Evolutionary conservation across 2,329 filamentous ascomycete species (phyloP), one percentile per base, ranked within the genome.

Genomic region (Arthrobotrys pseudoclavata): DNA sequence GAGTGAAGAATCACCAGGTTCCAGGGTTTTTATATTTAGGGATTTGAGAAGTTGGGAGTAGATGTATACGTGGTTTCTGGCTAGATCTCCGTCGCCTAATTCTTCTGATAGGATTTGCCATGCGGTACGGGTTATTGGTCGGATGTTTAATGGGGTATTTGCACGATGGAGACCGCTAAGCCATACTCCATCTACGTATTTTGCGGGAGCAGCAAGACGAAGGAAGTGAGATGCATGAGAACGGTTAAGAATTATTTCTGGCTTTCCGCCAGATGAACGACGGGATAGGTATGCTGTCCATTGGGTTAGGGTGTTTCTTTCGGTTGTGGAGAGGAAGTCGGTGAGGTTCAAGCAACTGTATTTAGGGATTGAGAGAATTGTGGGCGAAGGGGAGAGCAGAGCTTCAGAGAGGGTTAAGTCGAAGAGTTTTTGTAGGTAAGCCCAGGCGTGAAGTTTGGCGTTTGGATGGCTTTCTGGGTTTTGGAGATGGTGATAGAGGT

Each of bases 31-130:
- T 29, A 29, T 4, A 37, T 37, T 40, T 9, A 82, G 79, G 6
- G 70, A 79, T 53, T 82, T 68, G 13, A 84, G 77, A 2, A 84
- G 79, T 40, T 82, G 37, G 4, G 80, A 79, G 64, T 83, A 84
- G 26, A 84, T 55, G 40, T 80, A 64, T 0, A 86, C 85, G 69
- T 87, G 86, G 70, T 87, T 85, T 80, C 86, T 85, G 10, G 81
- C 80, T 5, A 85, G 76, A 74, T 87, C 84, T 0, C 86, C 86
- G 78, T 87, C 85, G 0, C 86, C 86, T 4, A 87, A 82, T 76
- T 88, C 86, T 77, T 87, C 86, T 0, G 85, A 86, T 62, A 87
- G 82, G 5, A 87, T 83, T 77, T 86, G 86, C 86, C 86, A 87
- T 3, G 84, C 84, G 34, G 84, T 82, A 70, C 85, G 86, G 40